Conservation (phyloP, 75 land plant species). For the Pinus taeda region DNA sequence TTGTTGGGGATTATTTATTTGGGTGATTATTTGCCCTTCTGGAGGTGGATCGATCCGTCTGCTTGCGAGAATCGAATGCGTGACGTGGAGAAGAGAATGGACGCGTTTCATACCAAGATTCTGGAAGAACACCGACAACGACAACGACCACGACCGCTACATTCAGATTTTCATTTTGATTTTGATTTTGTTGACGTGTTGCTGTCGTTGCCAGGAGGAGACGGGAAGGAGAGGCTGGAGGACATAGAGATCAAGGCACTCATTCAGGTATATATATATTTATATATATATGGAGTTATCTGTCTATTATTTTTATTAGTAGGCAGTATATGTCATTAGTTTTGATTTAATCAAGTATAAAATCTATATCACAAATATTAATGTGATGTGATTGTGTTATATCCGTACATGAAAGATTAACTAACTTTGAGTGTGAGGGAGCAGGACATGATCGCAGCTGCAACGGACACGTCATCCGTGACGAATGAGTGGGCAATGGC, state of each 20-base stretch:
- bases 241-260: conserved; percentile 85
- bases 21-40: conserved; percentile 76
- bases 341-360: too few species aligned
- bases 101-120: conserved; percentile 61
- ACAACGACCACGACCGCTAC: too few species aligned
- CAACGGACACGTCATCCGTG: conserved; percentile 81
- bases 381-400: too few species aligned
- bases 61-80: conserved; percentile 54
- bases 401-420: too few species aligned
- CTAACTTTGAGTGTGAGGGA: too few species aligned
- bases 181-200: conserved; percentile 82
- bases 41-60: conserved; percentile 67
- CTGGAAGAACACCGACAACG: conserved; percentile 59
- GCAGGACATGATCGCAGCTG: conserved; percentile 90
- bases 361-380: too few species aligned
- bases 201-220: conserved; percentile 65
- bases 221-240: conserved; percentile 65
- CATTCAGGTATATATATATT: conserved; percentile 45
- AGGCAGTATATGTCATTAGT: too few species aligned
- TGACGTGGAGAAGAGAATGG: conserved; percentile 58
- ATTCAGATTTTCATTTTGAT: too few species aligned
- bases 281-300: too few species aligned
- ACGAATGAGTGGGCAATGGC: conserved; percentile 94
- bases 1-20: conserved; percentile 65
- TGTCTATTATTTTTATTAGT: too few species aligned